A percentile compares a stretch with the other conserved stretches of the same genome.
These are phyloP conservation scores for Pistacia atlantica DNA, from an alignment of 345 rosid genomes.

Conservation along the genomic window DNA sequence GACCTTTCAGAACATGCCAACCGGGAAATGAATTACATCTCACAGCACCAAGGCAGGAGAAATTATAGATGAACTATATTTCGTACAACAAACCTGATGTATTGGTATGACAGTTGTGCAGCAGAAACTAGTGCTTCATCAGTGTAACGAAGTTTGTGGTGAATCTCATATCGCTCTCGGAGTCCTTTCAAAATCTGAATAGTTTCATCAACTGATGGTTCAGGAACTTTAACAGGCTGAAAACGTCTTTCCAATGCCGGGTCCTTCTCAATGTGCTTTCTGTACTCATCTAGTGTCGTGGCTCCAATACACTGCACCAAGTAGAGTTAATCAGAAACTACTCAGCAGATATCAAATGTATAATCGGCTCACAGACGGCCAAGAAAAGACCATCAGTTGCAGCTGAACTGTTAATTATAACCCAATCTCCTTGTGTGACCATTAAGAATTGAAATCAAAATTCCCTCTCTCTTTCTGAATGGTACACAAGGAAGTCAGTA, in stretches of 20 bases:
- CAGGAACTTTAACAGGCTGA: slow-evolving; percentile 99
- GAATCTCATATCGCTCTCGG: slow-evolving; percentile 96
- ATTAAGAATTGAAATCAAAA: background rate
- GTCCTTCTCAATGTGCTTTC: slow-evolving; percentile 99
- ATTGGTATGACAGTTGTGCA: slow-evolving; percentile 92
- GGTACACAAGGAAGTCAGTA: background rate
- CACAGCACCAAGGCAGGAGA: background rate
- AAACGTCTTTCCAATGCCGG: slow-evolving; percentile 98
- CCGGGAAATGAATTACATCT: background rate
- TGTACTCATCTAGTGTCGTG: slow-evolving; percentile 93
- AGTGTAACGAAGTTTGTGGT: slow-evolving; percentile 96
- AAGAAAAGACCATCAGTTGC: background rate
- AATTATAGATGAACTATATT: background rate
- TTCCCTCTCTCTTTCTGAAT: too few relatives aligned
- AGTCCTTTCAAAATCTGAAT: slow-evolving; percentile 91
- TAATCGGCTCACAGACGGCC: background rate
- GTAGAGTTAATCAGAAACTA: slow-evolving; percentile 9
- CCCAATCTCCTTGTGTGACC: background rate
- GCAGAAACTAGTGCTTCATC: slow-evolving; percentile 90
- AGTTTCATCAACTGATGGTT: slow-evolving; percentile 93
- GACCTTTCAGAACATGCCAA: background rate
- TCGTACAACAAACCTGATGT: slow-evolving; percentile 65
- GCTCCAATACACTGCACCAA: slow-evolving; percentile 95
- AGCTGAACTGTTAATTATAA: background rate
- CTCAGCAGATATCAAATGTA: background rate